Evolutionary conservation across 345 rosid species (phyloP).

Genomic region (Raphanus raphanistrum): DNA sequence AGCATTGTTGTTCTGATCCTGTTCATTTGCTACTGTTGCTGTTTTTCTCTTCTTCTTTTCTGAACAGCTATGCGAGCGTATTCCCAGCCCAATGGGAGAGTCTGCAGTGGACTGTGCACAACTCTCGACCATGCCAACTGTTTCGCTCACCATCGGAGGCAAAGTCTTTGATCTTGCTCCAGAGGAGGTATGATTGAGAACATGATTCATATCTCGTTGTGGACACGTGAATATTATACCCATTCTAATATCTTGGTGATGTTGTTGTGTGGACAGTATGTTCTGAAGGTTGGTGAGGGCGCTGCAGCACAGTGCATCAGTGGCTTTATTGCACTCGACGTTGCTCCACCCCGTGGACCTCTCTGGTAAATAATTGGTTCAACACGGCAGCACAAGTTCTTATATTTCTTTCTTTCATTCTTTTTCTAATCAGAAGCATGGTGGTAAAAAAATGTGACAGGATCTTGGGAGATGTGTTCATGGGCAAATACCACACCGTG

Average conservation of each 20-base stretch:
- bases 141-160: conserved; percentile 81
- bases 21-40: not conserved
- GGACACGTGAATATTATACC: not conserved
- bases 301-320: conserved; percentile 81
- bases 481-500: conserved; percentile 91
- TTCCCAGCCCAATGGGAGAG: conserved; percentile 88
- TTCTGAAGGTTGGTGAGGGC: conserved; percentile 85
- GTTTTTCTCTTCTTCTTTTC: not conserved
- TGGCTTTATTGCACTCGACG: conserved; percentile 78
- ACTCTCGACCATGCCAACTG: conserved; percentile 72
- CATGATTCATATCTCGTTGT: not conserved
- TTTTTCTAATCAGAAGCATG: not conserved
- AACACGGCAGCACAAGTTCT: not conserved
- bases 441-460: conserved; percentile 43
- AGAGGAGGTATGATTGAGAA: conserved; percentile 51
- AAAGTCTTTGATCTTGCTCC: conserved; percentile 66
- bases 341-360: conserved; percentile 92
- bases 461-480: conserved; percentile 92
- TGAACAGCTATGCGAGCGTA: conserved; percentile 72
- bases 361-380: conserved; percentile 60
- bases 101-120: conserved; percentile 75
- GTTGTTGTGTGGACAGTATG: conserved; percentile 54
- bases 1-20: conserved; percentile 20
- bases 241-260: conserved; percentile 11
- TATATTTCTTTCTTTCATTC: not conserved